A percentile compares a stretch with the other conserved stretches of the same genome.
Conservation (phyloP, 1,284 basidiomycete species). For the Austroboletus olivaceoglutinosus region DNA sequence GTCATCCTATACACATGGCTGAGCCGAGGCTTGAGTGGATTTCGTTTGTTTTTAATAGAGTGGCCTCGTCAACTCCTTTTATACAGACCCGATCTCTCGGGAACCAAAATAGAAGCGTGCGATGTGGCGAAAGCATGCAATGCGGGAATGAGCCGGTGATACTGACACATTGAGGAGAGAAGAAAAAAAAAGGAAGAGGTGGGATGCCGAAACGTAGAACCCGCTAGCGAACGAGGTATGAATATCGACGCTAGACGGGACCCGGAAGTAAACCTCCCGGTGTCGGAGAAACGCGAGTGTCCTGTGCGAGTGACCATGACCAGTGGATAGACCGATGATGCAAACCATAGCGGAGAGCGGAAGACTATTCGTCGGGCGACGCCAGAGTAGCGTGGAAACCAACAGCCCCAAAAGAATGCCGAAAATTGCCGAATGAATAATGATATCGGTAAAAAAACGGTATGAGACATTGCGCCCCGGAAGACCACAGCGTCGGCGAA, state of each 20-base stretch:
- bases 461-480: constrained; percentile 25
- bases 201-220: constrained; percentile 19
- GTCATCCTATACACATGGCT: constrained; percentile 38
- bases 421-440: constrained; percentile 45
- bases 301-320: constrained; percentile 42
- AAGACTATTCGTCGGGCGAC: constrained; percentile 35
- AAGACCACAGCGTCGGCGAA: constrained; percentile 14
- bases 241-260: constrained; percentile 42
- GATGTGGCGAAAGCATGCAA: constrained; percentile 45
- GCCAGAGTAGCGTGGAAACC: constrained; percentile 31
- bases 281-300: constrained; percentile 31
- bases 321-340: constrained; percentile 28
- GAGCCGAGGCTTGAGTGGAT: constrained; percentile 21
- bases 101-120: constrained; percentile 37
- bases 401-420: constrained; percentile 34
- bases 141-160: constrained; percentile 38
- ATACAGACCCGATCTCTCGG: constrained; percentile 33
- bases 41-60: constrained; percentile 29
- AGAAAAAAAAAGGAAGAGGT: constrained; percentile 25
- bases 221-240: constrained; percentile 44
- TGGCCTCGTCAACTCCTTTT: constrained; percentile 34
- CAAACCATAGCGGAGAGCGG: constrained; percentile 32
- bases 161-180: constrained; percentile 42
- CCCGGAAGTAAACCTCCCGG: constrained; percentile 32
- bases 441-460: constrained; percentile 40